These are phyloP conservation scores for Cudoniella acicularis DNA, from an alignment of 495 filamentous ascomycete genomes.

Conservation along the genomic window DNA sequence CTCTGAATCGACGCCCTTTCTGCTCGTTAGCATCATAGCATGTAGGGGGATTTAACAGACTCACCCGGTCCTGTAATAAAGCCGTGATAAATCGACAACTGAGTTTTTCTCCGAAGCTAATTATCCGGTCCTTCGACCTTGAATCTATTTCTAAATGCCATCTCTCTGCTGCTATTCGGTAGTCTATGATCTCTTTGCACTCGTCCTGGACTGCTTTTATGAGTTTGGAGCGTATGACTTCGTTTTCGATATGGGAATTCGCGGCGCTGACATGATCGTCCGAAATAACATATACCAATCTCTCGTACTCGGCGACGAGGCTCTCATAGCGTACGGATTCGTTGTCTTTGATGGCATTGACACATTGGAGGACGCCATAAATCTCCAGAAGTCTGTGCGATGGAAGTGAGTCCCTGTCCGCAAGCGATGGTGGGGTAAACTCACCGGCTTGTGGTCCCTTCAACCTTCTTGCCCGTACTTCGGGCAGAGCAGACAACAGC, in stretches of 20 bases:
- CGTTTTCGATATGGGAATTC: constrained; percentile 54
- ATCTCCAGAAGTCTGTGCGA: constrained; percentile 44
- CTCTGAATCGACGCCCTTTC: constrained; percentile 68
- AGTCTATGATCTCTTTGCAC: constrained; percentile 58
- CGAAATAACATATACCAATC: constrained; percentile 70
- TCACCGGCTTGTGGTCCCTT: constrained; percentile 93
- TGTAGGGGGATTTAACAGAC: not conserved
- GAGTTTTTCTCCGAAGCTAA: constrained; percentile 91
- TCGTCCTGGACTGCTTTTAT: constrained; percentile 64
- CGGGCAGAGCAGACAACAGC: constrained; percentile 91
- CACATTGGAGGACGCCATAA: constrained; percentile 64
- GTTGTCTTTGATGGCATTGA: constrained; percentile 62
- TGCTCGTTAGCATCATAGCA: constrained; percentile 10
- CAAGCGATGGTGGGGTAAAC: constrained; percentile 23
- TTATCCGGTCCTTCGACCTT: constrained; percentile 80
- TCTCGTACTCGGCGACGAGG: constrained; percentile 65
- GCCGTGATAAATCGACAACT: constrained; percentile 85
- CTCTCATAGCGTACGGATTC: constrained; percentile 55
- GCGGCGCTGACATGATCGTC: constrained; percentile 69
- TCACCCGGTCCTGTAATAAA: constrained; percentile 63
- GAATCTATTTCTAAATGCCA: constrained; percentile 70
- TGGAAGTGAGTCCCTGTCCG: not conserved
- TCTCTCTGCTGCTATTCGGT: constrained; percentile 49
- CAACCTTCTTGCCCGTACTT: constrained; percentile 83
- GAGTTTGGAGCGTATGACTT: constrained; percentile 54